Conservation (phyloP, 768 basidiomycete genomes). For the Lactifluus echinatus region DNA sequence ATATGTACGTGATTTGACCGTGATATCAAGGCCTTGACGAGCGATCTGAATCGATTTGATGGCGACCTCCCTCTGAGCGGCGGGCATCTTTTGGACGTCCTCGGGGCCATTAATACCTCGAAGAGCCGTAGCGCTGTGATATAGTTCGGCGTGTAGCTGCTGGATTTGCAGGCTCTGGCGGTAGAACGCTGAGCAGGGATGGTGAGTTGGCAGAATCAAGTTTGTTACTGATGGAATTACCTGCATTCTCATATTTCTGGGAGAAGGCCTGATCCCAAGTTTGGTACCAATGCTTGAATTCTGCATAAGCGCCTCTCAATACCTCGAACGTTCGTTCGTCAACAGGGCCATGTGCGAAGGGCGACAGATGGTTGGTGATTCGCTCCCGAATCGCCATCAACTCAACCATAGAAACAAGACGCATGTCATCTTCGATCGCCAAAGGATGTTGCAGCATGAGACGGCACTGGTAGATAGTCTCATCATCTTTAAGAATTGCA, state of each 20-base stretch:
- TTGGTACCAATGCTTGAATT: conserved; percentile 77
- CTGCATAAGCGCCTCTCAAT: conserved; percentile 62
- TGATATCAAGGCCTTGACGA: conserved; percentile 72
- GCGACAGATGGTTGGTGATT: conserved; percentile 74
- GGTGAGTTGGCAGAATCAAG: background rate
- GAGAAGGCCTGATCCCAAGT: conserved; percentile 76
- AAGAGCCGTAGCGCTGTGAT: conserved; percentile 76
- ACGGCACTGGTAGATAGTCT: conserved; percentile 77
- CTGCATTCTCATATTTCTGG: conserved; percentile 74
- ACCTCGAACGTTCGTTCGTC: conserved; percentile 63
- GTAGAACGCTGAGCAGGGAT: conserved; percentile 55
- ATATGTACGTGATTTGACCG: conserved; percentile 75
- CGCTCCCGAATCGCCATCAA: conserved; percentile 84
- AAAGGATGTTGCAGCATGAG: conserved; percentile 79
- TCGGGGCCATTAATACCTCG: conserved; percentile 78
- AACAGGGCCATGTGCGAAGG: conserved; percentile 63
- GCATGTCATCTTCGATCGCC: conserved; percentile 88
- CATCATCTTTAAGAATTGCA: conserved; percentile 87
- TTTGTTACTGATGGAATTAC: conserved; percentile 28
- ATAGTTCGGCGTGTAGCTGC: conserved; percentile 76
- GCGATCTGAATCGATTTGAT: conserved; percentile 80
- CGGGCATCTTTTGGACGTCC: conserved; percentile 79
- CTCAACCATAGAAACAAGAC: conserved; percentile 90
- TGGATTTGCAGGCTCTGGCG: conserved; percentile 84
- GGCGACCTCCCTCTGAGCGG: conserved; percentile 69